A percentile compares a stretch with the other conserved stretches of the same genome.
phyloP scores from a whole-genome alignment of 2,329 filamentous ascomycete genomes.

The Macrophomina tecta region DNA sequence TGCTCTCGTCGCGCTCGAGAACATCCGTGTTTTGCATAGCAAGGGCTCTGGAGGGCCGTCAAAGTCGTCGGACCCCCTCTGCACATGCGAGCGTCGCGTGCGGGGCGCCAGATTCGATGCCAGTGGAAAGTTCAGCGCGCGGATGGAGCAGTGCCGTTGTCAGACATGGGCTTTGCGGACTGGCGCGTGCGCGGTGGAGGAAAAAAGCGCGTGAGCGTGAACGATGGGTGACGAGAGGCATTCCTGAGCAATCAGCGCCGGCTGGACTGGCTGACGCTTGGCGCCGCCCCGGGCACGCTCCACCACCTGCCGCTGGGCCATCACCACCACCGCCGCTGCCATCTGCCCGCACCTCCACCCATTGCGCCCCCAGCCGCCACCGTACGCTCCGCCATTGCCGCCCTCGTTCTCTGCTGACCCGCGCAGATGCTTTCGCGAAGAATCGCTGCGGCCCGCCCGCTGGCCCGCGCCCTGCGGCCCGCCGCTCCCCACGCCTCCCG shows the following conservation, averaged over 20 bases:
- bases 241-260: conserved; percentile 14
- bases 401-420: not conserved
- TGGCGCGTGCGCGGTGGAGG: conserved; percentile 37
- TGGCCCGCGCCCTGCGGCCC: conserved; percentile 44
- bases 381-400: not conserved
- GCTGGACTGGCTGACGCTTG: conserved; percentile 1
- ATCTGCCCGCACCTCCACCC: conserved; percentile 16
- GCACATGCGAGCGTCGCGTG: conserved; percentile 27
- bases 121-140: conserved; percentile 33
- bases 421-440: conserved; percentile 51
- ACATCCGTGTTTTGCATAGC: conserved; percentile 29
- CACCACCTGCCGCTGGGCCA: conserved; percentile 5
- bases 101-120: conserved; percentile 31
- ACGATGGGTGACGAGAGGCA: conserved; percentile 21
- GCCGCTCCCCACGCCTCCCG: conserved; percentile 40
- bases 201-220: conserved; percentile 27
- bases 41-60: conserved; percentile 27
- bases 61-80: conserved; percentile 36
- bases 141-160: conserved; percentile 37
- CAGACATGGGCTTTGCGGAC: conserved; percentile 39
- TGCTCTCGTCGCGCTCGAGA: conserved; percentile 39
- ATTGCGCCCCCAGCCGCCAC: conserved; percentile 20
- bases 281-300: conserved; percentile 16
- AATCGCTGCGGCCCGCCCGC: conserved; percentile 48
- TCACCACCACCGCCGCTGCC: conserved; percentile 1